Base-by-base conservation (phyloP, 345 rosid species). In the Citrus trifoliata region DNA sequence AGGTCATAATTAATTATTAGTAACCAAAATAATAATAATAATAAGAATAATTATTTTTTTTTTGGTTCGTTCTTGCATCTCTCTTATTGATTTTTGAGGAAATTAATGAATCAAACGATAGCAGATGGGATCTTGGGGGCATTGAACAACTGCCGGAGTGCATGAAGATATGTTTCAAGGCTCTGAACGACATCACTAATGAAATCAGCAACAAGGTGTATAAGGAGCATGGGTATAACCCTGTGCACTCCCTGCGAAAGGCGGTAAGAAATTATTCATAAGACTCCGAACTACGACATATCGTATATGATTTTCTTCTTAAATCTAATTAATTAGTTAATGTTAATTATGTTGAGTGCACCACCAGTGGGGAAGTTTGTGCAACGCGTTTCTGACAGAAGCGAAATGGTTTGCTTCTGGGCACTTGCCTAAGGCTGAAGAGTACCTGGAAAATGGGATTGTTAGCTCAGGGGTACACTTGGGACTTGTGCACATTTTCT, bases 381-480 rank as follows among this genome's bases (percentile, higher is more conserved):
- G 87, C 81, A 74, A 77, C 13, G 92, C 95, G 55, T 91, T 89
- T 74, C 74, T 89, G 67, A 86, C 82, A 2, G 95, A 93, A 82
- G 93, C 91, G 42, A 83, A 51, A 77, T 93, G 95, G 95, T 88
- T 87, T 75, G 33, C 66, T 21, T 83, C 79, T 0, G 88, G 86
- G 40, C 55, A 83, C 12, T 48, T 75, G 56, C 91, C 90, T 8
- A 67, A 46, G 0, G 69, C 85, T 1, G 73, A 88, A 25, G 91
- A 93, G 74, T 93, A 89, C 79, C 69, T 93, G 84, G 35, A 82
- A 75, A 93, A 88, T 81, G 95, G 85, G n/a, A 82, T 88, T 6
- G 66, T 86, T 19, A 90, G 93, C 59, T 88, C 93, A 32, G 93
- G 95, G 1, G 88, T 87, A 4, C 87, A 83, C 24, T 73, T 90